Conservation (phyloP, 108 stramenopile species). For the Cylindrotheca closterium region DNA sequence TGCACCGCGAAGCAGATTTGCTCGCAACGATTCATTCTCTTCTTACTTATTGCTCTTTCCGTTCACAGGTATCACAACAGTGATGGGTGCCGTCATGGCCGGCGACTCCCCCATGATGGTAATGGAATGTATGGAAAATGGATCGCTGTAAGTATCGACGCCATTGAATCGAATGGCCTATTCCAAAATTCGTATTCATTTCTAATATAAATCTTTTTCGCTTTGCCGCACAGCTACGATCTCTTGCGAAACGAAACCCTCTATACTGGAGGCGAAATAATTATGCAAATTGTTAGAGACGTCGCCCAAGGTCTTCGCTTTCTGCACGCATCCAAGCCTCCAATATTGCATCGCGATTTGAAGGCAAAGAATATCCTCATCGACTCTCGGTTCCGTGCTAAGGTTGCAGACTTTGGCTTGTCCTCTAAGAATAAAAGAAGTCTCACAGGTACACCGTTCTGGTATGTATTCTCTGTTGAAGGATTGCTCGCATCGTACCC, state of each 20-base stretch:
- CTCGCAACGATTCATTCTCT: neutral
- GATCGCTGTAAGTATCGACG: constrained; percentile 14
- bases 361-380: constrained; percentile 37
- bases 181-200: too few relatives aligned
- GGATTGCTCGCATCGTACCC: neutral
- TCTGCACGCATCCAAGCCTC: constrained; percentile 47
- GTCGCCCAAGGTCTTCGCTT: constrained; percentile 51
- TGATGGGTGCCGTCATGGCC: constrained; percentile 42
- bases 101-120: constrained; percentile 38
- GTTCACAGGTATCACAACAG: constrained; percentile 61
- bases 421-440: neutral
- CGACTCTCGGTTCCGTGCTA: constrained; percentile 49
- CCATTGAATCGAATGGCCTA: neutral
- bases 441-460: neutral
- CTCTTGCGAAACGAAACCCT: constrained; percentile 55
- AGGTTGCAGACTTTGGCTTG: constrained; percentile 54
- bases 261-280: constrained; percentile 37
- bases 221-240: constrained; percentile 24
- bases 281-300: constrained; percentile 46
- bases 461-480: neutral
- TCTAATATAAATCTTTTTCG: neutral
- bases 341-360: constrained; percentile 39
- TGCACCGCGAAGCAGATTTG: neutral
- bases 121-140: constrained; percentile 41
- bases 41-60: constrained; percentile 16